These are phyloP conservation scores for Lecanicillium sp. DNA, from an alignment of 2,329 filamentous ascomycete species.

Conservation along the genomic window DNA sequence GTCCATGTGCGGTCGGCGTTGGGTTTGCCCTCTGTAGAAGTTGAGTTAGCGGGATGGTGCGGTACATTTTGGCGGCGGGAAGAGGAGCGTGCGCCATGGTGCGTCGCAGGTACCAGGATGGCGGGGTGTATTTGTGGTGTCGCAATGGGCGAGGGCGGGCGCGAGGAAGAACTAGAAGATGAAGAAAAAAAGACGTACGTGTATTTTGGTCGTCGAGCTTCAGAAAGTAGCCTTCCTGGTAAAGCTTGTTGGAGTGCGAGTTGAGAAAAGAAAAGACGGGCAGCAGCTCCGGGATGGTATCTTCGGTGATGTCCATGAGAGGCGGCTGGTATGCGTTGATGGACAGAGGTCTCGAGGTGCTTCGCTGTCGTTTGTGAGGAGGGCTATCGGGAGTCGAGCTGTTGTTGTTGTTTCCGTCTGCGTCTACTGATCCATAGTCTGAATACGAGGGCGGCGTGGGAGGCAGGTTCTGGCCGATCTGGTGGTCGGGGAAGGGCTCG, in stretches of 20 bases:
- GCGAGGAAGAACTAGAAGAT: not conserved
- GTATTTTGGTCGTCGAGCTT: constrained; percentile 94
- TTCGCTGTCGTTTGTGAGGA: constrained; percentile 38
- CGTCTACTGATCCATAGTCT: constrained; percentile 25
- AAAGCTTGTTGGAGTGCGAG: constrained; percentile 91
- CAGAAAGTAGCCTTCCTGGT: constrained; percentile 95
- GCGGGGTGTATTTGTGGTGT: not conserved
- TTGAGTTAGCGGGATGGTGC: constrained; percentile 19
- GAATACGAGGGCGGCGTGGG: constrained; percentile 32
- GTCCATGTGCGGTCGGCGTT: constrained; percentile 86
- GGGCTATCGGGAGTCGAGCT: constrained; percentile 37
- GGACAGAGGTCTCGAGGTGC: constrained; percentile 66
- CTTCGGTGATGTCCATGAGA: constrained; percentile 75
- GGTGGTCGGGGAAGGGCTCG: constrained; percentile 32
- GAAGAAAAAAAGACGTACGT: constrained; percentile 52
- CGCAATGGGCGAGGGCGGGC: constrained; percentile 10
- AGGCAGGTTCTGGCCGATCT: constrained; percentile 32
- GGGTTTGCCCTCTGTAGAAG: constrained; percentile 67
- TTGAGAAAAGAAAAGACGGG: constrained; percentile 93
- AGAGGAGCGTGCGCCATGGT: constrained; percentile 9
- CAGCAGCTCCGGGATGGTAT: constrained; percentile 87
- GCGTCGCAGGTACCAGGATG: not conserved
- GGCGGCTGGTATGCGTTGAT: constrained; percentile 85
- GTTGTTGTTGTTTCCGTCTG: constrained; percentile 35
- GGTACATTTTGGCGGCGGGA: not conserved